Evolutionary conservation across 495 filamentous ascomycete species (phyloP).

Genomic region (Chaetomium fimeti): DNA sequence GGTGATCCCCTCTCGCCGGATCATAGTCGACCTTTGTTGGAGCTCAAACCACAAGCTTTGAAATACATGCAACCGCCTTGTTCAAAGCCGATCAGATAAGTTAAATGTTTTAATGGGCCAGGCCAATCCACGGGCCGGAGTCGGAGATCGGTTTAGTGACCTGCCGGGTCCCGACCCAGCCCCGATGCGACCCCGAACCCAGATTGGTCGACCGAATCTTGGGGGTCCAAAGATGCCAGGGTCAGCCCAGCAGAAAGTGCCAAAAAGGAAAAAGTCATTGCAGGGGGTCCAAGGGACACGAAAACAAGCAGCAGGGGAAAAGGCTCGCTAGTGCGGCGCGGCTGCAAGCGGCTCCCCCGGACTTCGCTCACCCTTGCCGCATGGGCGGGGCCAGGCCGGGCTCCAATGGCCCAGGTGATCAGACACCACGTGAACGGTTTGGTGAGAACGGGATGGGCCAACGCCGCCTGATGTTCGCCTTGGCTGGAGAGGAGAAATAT

Average conservation of each 20-base stretch:
- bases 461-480: background rate
- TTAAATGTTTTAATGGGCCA: background rate
- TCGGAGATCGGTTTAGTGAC: slow-evolving; percentile 8
- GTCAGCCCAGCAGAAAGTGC: background rate
- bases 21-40: no score
- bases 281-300: background rate
- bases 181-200: background rate
- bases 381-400: background rate
- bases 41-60: no score
- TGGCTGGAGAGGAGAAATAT: background rate
- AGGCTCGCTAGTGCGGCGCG: slow-evolving; percentile 20
- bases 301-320: background rate
- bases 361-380: slow-evolving; percentile 6
- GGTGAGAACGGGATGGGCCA: slow-evolving; percentile 1
- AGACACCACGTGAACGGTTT: slow-evolving; percentile 35
- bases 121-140: background rate
- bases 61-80: no score
- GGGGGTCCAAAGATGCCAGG: background rate
- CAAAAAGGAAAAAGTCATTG: background rate
- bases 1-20: no score
- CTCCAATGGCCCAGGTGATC: slow-evolving; percentile 27
- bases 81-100: background rate
- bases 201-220: slow-evolving; percentile 7
- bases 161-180: background rate
- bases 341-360: slow-evolving; percentile 32